Percentiles rank a stretch among this genome's conserved stretches.
These are phyloP conservation scores for Boletus vinaceobasis DNA, from an alignment of 768 basidiomycete genomes.

Conservation along the genomic window DNA sequence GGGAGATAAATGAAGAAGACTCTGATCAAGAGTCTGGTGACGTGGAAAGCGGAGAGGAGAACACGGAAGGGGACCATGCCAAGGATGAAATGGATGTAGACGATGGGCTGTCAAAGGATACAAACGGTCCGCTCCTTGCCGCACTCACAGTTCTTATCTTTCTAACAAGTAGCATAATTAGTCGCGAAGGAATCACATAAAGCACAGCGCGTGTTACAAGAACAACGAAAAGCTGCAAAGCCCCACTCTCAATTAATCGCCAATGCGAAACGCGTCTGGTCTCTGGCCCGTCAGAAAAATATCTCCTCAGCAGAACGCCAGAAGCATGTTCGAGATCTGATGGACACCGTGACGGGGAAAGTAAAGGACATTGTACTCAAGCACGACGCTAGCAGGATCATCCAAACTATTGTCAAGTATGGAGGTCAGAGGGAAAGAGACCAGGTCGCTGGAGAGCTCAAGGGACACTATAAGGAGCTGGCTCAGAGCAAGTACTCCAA, in stretches of 20 bases:
- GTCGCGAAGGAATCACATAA: conserved; percentile 69
- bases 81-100: conserved; percentile 34
- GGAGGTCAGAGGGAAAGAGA: conserved; percentile 72
- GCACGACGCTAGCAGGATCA: conserved; percentile 87
- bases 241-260: conserved; percentile 68
- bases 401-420: conserved; percentile 78
- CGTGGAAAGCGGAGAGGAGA: conserved; percentile 32
- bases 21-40: conserved; percentile 36
- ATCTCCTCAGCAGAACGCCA: conserved; percentile 68
- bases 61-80: conserved; percentile 9
- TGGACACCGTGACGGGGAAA: conserved; percentile 73
- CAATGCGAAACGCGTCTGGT: conserved; percentile 77
- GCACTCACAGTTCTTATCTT: background rate
- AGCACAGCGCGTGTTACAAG: conserved; percentile 60
- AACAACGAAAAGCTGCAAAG: conserved; percentile 72
- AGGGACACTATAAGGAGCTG: conserved; percentile 73
- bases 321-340: conserved; percentile 69
- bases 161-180: conserved; percentile 25
- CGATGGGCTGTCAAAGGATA: conserved; percentile 42
- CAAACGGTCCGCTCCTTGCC: conserved; percentile 48
- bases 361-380: conserved; percentile 86
- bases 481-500: conserved; percentile 90
- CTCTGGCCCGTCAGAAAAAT: conserved; percentile 68
- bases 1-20: conserved; percentile 34
- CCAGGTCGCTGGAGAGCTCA: conserved; percentile 78